Conservation (phyloP, 345 rosid genomes). For the Sonneratia caseolaris region DNA sequence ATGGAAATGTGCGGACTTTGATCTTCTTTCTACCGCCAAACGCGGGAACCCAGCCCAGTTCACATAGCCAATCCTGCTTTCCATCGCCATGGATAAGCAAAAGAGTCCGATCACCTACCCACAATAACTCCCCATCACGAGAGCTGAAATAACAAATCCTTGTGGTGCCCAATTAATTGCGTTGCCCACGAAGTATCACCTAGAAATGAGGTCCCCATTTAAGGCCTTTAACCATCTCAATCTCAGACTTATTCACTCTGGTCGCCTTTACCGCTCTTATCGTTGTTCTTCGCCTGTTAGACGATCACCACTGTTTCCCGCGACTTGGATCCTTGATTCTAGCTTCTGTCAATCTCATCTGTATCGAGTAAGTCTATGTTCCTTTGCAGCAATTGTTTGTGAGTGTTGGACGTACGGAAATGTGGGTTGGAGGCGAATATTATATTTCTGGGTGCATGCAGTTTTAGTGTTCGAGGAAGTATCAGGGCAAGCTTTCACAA, state of each 20-base stretch:
- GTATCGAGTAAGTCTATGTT: conserved; percentile 13
- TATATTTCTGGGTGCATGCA: not conserved
- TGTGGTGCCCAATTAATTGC: not conserved
- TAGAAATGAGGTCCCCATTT: conserved; percentile 11
- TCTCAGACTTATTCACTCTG: conserved; percentile 1
- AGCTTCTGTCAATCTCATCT: conserved; percentile 21
- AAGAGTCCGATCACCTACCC: not conserved
- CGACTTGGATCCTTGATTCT: not conserved
- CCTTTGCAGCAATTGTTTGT: not conserved
- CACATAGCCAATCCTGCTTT: not conserved
- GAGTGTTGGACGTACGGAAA: not conserved
- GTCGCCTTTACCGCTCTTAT: conserved; percentile 2
- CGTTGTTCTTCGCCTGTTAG: not conserved
- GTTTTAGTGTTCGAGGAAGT: conserved; percentile 34
- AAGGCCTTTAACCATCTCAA: conserved; percentile 9
- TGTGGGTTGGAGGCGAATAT: not conserved
- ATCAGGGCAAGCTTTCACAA: conserved; percentile 3
- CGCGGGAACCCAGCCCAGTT: not conserved
- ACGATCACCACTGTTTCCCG: not conserved
- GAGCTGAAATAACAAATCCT: not conserved
- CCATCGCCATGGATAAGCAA: not conserved
- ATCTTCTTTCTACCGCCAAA: not conserved
- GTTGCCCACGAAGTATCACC: not conserved
- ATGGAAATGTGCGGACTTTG: not conserved
- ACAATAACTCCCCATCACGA: not conserved